These are phyloP conservation scores for Populus simonii DNA, from an alignment of 345 rosid genomes.

Conservation along the genomic window DNA sequence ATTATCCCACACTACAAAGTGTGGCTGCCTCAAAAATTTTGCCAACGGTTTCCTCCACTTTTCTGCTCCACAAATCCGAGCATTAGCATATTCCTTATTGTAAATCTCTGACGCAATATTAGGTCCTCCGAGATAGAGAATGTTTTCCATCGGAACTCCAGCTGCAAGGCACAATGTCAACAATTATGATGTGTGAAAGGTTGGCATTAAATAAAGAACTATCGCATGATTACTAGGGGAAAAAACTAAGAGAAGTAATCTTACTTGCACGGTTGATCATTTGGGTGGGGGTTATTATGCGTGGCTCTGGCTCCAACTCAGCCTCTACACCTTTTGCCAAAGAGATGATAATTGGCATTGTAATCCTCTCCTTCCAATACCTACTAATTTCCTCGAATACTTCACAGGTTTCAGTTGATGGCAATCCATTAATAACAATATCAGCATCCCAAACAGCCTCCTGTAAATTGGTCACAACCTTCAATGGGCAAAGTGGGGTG, in stretches of 20 bases:
- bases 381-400: conserved; percentile 85
- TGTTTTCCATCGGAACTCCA: conserved; percentile 72
- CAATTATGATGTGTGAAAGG: neutral
- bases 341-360: conserved; percentile 73
- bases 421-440: conserved; percentile 88
- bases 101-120: conserved; percentile 95
- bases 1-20: conserved; percentile 94
- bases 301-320: conserved; percentile 73
- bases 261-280: conserved; percentile 89
- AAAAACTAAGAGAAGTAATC: conserved; percentile 11
- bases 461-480: conserved; percentile 91
- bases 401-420: conserved; percentile 75
- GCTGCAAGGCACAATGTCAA: conserved; percentile 42
- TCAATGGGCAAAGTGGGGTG: conserved; percentile 86
- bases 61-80: conserved; percentile 90
- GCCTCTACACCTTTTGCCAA: conserved; percentile 93
- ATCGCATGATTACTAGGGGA: too few species aligned
- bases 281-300: conserved; percentile 85
- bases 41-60: conserved; percentile 95
- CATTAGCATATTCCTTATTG: conserved; percentile 93
- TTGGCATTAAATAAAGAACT: neutral
- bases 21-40: conserved; percentile 83
- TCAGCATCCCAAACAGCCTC: conserved; percentile 99
- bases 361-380: conserved; percentile 90
- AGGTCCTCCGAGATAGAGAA: conserved; percentile 95